Percentiles rank a stretch among this genome's conserved stretches.
Evolutionary conservation across 2,329 filamentous ascomycete genomes (phyloP).

Genomic region (Venturia carpophila): DNA sequence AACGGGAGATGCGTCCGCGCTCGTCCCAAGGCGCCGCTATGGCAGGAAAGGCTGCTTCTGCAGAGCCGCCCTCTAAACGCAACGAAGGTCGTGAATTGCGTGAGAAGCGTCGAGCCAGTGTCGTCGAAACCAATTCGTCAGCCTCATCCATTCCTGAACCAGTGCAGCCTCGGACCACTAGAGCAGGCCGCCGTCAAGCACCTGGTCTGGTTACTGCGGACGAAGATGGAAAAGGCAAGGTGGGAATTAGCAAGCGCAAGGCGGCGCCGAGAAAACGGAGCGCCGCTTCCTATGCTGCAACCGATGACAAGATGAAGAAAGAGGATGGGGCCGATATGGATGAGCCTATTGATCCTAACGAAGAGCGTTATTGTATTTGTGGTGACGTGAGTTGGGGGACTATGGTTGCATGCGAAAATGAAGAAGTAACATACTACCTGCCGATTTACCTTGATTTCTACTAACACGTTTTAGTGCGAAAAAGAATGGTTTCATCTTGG

Average conservation of each 20-base stretch:
- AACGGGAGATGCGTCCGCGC: slow-evolving; percentile 24
- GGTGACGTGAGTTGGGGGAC: slow-evolving; percentile 72
- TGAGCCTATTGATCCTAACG: slow-evolving; percentile 58
- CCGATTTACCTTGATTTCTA: slow-evolving; percentile 15
- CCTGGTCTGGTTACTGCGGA: slow-evolving; percentile 64
- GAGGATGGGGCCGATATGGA: slow-evolving; percentile 21
- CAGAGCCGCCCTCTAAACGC: slow-evolving; percentile 38
- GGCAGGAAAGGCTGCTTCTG: slow-evolving; percentile 39
- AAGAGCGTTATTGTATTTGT: slow-evolving; percentile 70
- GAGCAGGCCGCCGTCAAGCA: slow-evolving; percentile 61
- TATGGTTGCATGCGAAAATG: slow-evolving; percentile 78
- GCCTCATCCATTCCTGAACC: slow-evolving; percentile 27
- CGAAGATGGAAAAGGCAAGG: slow-evolving; percentile 51
- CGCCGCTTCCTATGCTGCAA: slow-evolving; percentile 21
- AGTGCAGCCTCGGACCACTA: slow-evolving; percentile 31
- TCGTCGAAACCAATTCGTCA: slow-evolving; percentile 27
- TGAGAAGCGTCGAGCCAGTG: slow-evolving; percentile 39
- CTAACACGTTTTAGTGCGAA: slow-evolving; percentile 51
- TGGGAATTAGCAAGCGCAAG: slow-evolving; percentile 65
- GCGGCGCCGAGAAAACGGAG: slow-evolving; percentile 56
- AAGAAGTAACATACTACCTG: slow-evolving; percentile 51
- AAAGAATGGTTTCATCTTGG: slow-evolving; percentile 80
- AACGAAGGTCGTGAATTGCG: slow-evolving; percentile 28
- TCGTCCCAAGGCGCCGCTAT: slow-evolving; percentile 24
- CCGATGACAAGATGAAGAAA: slow-evolving; percentile 24